Conservation (phyloP, 495 filamentous ascomycete genomes). For the Aspergillus bridgeri region DNA sequence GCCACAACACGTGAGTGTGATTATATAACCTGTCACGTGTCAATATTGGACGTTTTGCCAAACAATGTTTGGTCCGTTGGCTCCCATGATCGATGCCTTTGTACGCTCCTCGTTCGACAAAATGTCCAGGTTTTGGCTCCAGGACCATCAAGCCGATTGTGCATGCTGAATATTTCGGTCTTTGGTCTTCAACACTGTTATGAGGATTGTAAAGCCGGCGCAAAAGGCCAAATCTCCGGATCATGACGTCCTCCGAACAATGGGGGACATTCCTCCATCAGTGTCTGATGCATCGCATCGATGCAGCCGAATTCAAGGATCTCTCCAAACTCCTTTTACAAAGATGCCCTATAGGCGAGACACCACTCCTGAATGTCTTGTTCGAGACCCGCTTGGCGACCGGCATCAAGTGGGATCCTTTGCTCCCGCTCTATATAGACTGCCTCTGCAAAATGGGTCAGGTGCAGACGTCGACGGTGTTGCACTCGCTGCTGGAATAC, state of each 20-base stretch:
- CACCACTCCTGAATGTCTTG: constrained; percentile 55
- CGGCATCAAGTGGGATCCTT: constrained; percentile 56
- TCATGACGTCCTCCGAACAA: constrained; percentile 31
- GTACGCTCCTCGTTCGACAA: background rate
- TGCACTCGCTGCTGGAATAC: constrained; percentile 57
- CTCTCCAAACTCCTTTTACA: constrained; percentile 33
- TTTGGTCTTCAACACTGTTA: constrained; percentile 8
- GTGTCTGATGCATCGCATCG: constrained; percentile 43
- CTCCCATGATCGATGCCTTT: background rate
- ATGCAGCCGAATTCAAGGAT: constrained; percentile 40
- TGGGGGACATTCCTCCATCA: constrained; percentile 44
- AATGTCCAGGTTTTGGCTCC: constrained; percentile 14
- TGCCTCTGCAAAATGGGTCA: constrained; percentile 51
- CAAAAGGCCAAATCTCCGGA: constrained; percentile 5
- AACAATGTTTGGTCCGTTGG: constrained; percentile 1
- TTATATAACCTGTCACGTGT: background rate
- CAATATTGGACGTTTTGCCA: background rate
- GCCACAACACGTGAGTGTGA: background rate
- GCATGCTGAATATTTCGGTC: background rate
- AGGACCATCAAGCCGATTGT: constrained; percentile 3
- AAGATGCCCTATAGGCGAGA: constrained; percentile 31
- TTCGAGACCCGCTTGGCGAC: constrained; percentile 51
- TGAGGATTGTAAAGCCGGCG: constrained; percentile 2
- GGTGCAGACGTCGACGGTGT: constrained; percentile 53
- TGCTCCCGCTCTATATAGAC: constrained; percentile 61